phyloP scores from a whole-genome alignment of 192 early-diverging fungal genomes.

The Gryganskiella cystojenkinii region DNA sequence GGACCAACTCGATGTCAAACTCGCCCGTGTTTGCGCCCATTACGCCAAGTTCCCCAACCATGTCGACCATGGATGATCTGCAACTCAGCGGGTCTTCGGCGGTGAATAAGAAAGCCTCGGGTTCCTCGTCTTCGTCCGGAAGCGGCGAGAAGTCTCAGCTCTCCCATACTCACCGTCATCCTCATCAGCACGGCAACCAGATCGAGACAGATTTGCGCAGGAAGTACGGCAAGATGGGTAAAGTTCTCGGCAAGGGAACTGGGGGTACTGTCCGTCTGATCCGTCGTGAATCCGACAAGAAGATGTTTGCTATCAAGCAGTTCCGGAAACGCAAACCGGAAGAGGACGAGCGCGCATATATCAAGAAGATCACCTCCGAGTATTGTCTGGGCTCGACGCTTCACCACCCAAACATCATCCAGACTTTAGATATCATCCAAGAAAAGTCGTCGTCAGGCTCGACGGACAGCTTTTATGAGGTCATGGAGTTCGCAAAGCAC shows the following conservation, averaged over 20 bases:
- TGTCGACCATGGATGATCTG: no score
- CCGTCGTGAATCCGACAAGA: constrained; percentile 61
- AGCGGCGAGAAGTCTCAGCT: neutral
- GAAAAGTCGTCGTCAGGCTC: constrained; percentile 30
- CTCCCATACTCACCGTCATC: neutral
- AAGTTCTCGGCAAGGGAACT: constrained; percentile 70
- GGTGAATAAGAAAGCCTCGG: no score
- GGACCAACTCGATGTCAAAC: no score
- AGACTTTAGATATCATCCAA: constrained; percentile 76
- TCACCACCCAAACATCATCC: constrained; percentile 81
- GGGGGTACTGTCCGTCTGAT: constrained; percentile 75
- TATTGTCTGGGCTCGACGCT: constrained; percentile 73
- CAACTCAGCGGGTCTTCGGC: no score
- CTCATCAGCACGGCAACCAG: neutral
- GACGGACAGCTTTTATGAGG: constrained; percentile 67
- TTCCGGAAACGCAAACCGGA: constrained; percentile 68
- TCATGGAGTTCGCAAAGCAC: constrained; percentile 89
- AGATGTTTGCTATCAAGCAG: constrained; percentile 77
- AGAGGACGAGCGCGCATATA: constrained; percentile 75
- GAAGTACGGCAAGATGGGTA: constrained; percentile 64
- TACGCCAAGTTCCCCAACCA: no score
- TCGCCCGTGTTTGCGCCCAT: no score
- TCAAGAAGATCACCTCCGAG: constrained; percentile 64
- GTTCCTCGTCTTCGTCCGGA: no score
- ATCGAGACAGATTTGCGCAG: constrained; percentile 14